These are phyloP conservation scores for Tolypocladium album DNA, from an alignment of 2,329 filamentous ascomycete species.

Conservation along the genomic window DNA sequence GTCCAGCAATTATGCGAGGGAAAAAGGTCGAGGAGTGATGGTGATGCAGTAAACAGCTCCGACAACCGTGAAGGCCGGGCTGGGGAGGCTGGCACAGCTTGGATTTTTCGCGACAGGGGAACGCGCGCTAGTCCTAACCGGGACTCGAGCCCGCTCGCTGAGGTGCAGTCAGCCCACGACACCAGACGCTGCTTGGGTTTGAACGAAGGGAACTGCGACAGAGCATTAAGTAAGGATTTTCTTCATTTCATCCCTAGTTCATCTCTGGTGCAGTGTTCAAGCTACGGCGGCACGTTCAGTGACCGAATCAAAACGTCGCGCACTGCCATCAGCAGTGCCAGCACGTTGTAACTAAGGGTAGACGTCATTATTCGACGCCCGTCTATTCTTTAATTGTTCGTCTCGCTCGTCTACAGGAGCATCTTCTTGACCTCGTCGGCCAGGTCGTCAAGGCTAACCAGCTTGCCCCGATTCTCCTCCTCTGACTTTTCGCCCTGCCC, in stretches of 20 bases:
- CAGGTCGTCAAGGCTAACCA: conserved; percentile 55
- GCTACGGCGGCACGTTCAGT: background rate
- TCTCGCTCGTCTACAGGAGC: conserved; percentile 4
- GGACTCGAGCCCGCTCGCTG: background rate
- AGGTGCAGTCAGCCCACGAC: background rate
- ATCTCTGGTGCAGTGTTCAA: background rate
- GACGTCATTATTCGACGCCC: background rate
- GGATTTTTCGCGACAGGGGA: conserved; percentile 25
- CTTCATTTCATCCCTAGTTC: background rate
- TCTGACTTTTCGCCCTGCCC: conserved; percentile 58
- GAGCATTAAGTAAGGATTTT: background rate
- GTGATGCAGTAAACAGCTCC: background rate
- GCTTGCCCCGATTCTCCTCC: conserved; percentile 69
- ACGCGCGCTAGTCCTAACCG: background rate
- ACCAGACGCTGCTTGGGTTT: background rate
- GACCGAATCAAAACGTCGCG: background rate
- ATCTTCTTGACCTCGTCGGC: conserved; percentile 47
- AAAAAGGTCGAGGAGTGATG: background rate
- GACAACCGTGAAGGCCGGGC: conserved; percentile 3
- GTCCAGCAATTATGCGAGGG: background rate
- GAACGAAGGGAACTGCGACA: background rate
- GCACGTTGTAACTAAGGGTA: background rate
- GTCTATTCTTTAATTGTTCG: background rate
- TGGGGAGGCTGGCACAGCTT: conserved; percentile 23
- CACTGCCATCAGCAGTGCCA: background rate